Base-by-base conservation (phyloP, 2,329 filamentous ascomycete genomes). In the Colletotrichum endophyticum region DNA sequence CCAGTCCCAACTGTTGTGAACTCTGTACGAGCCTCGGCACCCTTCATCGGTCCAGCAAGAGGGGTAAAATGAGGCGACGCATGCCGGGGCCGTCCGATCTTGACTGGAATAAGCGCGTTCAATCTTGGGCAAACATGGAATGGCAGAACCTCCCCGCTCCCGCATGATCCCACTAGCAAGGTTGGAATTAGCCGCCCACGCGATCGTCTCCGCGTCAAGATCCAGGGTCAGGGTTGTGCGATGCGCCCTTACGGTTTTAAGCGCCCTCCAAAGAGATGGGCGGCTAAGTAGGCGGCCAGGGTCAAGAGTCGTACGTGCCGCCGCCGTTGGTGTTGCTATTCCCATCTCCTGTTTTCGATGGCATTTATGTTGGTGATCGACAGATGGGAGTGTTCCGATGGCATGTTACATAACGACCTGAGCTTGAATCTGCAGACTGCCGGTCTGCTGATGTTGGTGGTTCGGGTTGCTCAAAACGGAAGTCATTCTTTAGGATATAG, bases 1-100 rank as follows among this genome's bases (percentile, higher is more conserved):
- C 8, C 6, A 49, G 44, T 16, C 74, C 70, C 74, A 73, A 76
- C 70, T 53, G 44, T 73, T 73, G 70, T 59, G 57, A 76, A 69
- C 70, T 53, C 53, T 66, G 63, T 22, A 22, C 66, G 16, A 57
- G 70, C 59, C 69, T 71, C 69, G 57, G 69, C 59, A 30, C 19
- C 12, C n/a, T 59, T 66, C 22, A 62, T 28, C 49, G 28, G 36
- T 34, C 68, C 28, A 59, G 39, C 39, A 69, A 32, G 27, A 36
- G 56, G 44, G 56, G 63, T 68, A 34, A 61, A 66, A 63, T 66
- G 59, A 64, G 39, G 34, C 13, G 56, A 63, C n/a, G 27, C 28
- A 8, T 16, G 8, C 32, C 57, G n/a, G 22, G 73, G 67, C 64
- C 70, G 70, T 76, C 73, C 39, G 34, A 76, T 73, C 25, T 66